Evolutionary conservation across 1,284 basidiomycete species (phyloP).

Genomic region (Sanghuangporus sanghuang): DNA sequence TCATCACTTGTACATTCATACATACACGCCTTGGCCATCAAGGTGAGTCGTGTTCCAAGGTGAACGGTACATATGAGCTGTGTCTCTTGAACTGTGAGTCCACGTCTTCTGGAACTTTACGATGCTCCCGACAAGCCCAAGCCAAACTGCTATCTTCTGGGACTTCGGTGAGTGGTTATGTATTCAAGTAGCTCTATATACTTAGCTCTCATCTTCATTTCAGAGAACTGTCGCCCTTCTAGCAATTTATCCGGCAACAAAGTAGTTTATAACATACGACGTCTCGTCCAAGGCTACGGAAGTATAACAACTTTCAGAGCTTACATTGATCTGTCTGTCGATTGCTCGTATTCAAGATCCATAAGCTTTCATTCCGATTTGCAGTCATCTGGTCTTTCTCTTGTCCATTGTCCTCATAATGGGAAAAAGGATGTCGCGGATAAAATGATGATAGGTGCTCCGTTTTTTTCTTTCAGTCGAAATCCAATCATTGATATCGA

Average conservation of each 20-base stretch:
- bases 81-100: neutral
- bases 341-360: conserved; percentile 5
- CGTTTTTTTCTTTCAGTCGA: neutral
- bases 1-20: neutral
- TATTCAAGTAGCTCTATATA: neutral
- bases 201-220: neutral
- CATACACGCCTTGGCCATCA: neutral
- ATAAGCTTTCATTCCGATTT: conserved; percentile 32
- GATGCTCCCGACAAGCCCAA: neutral
- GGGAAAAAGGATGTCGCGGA: conserved; percentile 37
- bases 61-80: neutral
- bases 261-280: conserved; percentile 27
- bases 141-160: conserved; percentile 54
- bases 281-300: conserved; percentile 14
- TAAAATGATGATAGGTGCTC: conserved; percentile 32
- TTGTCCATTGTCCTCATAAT: conserved; percentile 41
- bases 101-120: neutral
- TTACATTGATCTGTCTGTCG: conserved; percentile 24
- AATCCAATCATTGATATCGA: neutral
- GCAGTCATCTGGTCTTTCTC: conserved; percentile 32
- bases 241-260: conserved; percentile 39
- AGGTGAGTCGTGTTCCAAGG: neutral
- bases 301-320: conserved; percentile 20
- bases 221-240: conserved; percentile 54
- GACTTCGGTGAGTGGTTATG: conserved; percentile 42